Evolutionary conservation across 176 grass and related monocot species (phyloP), one percentile per base, ranked within the genome.

Genomic region (Secale cereale): DNA sequence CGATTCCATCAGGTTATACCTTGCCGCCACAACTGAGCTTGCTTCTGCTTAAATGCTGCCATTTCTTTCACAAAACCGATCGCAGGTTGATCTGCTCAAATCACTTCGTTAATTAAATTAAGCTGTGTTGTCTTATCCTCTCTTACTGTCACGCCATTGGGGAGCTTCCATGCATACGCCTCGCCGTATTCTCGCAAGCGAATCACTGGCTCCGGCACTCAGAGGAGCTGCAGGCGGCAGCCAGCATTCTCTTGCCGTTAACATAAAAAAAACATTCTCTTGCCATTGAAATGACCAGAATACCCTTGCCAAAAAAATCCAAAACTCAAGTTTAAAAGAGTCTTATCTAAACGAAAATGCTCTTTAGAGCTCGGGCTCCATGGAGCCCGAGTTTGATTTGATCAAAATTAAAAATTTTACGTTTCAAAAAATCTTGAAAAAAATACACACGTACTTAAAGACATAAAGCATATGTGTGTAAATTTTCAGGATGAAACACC

Each of bases 11-110:
- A 19, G 2, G 54, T 86, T 82, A 78, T 83, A 74, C 88, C 78
- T 81, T 52, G 63, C 32, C 70, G 12, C 23, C n/a, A 20, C 10
- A 65, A 2, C 6, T 22, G 9, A 52, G 16, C 73, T 75, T 39
- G 22, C 43, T 40, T 2, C 27, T 10, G 17, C 70, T 52, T 4
- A 52, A 6, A 5, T 14, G 1, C 35, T 10, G 5, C 22, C 28
- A 76, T 89, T 69, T 81, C 82, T 61, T 28, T 12, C 60, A 85
- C 61, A 64, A 76, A 71, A 79, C 46, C 43, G 8, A 65, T 59
- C 32, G 12, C 37, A 52, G 8, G 16, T 29, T 12, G 31, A 33
- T 45, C 76, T 82, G 87, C 82, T 81, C n/a, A 59, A 83, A 30
- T 35, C 60, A 57, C 65, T 65, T 63, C 16, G 6, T 67, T 68